Base-by-base conservation (phyloP, 768 basidiomycete genomes). In the Pleurotus pulmonarius region DNA sequence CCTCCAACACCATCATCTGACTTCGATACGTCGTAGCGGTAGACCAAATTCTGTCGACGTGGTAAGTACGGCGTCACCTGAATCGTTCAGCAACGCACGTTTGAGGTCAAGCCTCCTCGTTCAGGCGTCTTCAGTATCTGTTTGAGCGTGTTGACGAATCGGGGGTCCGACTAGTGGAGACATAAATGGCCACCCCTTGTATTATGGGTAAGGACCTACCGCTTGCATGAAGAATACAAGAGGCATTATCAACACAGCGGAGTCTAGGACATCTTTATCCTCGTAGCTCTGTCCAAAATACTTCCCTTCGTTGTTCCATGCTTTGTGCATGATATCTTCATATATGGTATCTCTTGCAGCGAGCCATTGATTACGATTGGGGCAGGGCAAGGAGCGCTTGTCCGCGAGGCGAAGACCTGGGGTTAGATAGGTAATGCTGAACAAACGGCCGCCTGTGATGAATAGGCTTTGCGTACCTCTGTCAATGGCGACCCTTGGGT, bases 1-100 rank as follows among this genome's bases (percentile, higher is more conserved):
- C 95, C 94, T 1, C 96, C 95, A 11, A 98, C 93, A 5, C 96
- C 96, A 63, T 98, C 96, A 56, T 90, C 87, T 0, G 91, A 86
- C 67, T 90, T 90, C 22, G 69, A 73, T 11, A 90, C 87, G 66
- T 98, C 93, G 69, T 98, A 98, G 6, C 95, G 86, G 66, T 90
- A 96, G 5, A 93, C 90, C 8, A 93, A 80, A 62, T 86, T 87
- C 90, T 92, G 60, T n/a, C 59, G 49, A 29, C 25, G n/a, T 55
- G 37, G 51, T 46, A 49, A 57, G 45, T 1, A 2, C 26, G 41
- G 55, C 1, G 3, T 18, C 9, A 56, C 8, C 16, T 12, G 22
- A 38, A 49, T 43, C 13, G 18, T 11, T 8, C 22, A 51, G 51
- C 16, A 9, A 69, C 80, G 9, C 59, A 87, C 88, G 67, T 97